A percentile compares a stretch with the other conserved stretches of the same genome.
These are phyloP conservation scores for Lactarius sp. DNA, from an alignment of 768 basidiomycete species.

Conservation along the genomic window DNA sequence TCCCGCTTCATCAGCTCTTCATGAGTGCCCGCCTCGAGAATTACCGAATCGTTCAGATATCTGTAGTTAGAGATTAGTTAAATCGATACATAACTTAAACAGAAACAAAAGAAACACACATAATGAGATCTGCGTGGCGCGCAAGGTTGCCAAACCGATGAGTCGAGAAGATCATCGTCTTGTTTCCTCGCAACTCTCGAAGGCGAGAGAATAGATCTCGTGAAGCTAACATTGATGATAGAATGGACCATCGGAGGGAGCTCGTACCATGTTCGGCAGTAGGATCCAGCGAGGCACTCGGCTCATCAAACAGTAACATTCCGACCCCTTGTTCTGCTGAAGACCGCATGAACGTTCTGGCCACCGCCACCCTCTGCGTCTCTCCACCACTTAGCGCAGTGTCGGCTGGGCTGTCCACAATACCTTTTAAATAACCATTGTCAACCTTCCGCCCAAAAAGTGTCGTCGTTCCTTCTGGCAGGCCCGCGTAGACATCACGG, in stretches of 20 bases:
- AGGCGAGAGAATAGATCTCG: constrained; percentile 67
- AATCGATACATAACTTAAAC: neutral
- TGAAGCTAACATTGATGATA: constrained; percentile 20
- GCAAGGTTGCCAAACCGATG: constrained; percentile 69
- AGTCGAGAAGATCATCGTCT: constrained; percentile 81
- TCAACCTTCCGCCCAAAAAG: constrained; percentile 57
- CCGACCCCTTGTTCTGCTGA: constrained; percentile 46
- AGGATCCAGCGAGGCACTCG: constrained; percentile 69
- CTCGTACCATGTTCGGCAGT: constrained; percentile 48
- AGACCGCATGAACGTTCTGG: constrained; percentile 67
- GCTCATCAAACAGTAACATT: constrained; percentile 67
- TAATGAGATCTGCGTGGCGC: constrained; percentile 40
- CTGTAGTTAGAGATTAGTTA: constrained; percentile 33
- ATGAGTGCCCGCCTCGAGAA: constrained; percentile 67
- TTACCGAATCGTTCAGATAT: constrained; percentile 59
- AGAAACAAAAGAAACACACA: constrained; percentile 9
- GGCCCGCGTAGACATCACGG: constrained; percentile 56
- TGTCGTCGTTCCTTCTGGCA: constrained; percentile 59
- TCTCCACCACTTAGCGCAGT: constrained; percentile 58
- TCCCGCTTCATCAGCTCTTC: constrained; percentile 47
- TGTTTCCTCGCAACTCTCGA: constrained; percentile 60
- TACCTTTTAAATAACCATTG: neutral
- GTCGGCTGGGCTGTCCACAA: neutral
- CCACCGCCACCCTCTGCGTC: constrained; percentile 71
- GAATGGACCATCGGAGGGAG: neutral